Evolutionary conservation across 306 rosid species (phyloP).

Genomic region (Macrotyloma uniflorum): DNA sequence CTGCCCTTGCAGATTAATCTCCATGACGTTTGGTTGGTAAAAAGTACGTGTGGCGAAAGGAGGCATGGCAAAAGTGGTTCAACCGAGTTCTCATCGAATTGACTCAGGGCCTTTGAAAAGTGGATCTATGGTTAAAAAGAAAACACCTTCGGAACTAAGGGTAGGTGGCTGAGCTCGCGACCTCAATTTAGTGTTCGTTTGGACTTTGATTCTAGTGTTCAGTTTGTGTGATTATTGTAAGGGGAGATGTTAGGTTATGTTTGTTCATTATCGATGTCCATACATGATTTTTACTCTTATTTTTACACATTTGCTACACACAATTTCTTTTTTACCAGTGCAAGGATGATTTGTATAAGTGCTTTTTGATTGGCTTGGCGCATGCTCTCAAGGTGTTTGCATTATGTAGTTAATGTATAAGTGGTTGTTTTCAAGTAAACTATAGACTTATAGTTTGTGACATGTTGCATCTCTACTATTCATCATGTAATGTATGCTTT

Average conservation of each 20-base stretch:
- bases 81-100: slow-evolving; percentile 54
- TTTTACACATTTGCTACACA: not conserved
- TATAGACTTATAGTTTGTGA: not conserved
- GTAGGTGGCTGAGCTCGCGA: slow-evolving; percentile 12
- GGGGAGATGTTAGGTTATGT: not conserved
- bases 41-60: not conserved
- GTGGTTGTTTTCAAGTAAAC: not conserved
- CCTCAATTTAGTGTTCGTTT: not conserved
- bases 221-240: not conserved
- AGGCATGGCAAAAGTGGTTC: slow-evolving; percentile 71
- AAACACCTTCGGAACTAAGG: slow-evolving; percentile 84
- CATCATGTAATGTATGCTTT: not conserved
- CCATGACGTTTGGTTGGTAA: slow-evolving; percentile 34
- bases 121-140: slow-evolving; percentile 58
- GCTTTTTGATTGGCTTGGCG: not conserved
- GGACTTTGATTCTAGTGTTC: not conserved
- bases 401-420: not conserved
- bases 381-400: slow-evolving; percentile 2
- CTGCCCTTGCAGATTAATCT: not conserved
- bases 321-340: not conserved
- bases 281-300: not conserved
- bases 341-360: not conserved
- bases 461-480: slow-evolving; percentile 5
- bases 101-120: slow-evolving; percentile 53
- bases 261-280: not conserved